phyloP scores from a whole-genome alignment of 805 yeast species.

The Monosporozyma servazzii region DNA sequence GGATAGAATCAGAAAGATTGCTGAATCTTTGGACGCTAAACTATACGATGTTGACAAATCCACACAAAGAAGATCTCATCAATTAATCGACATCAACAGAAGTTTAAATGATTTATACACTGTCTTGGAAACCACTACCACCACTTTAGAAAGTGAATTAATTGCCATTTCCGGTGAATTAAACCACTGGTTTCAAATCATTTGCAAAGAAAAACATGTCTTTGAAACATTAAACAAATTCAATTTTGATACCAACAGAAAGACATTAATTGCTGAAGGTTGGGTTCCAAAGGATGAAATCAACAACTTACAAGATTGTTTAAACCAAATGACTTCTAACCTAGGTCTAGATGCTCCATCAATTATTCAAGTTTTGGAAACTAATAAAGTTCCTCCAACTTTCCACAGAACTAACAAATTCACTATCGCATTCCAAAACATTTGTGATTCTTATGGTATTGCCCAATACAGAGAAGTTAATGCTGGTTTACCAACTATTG shows the following conservation, averaged over 20 bases:
- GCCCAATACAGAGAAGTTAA: conserved; percentile 69
- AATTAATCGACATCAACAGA: conserved; percentile 32
- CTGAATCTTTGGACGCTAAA: conserved; percentile 59
- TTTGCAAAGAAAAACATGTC: conserved; percentile 49
- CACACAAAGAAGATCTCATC: conserved; percentile 30
- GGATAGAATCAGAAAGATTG: conserved; percentile 52
- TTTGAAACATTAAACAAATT: conserved; percentile 54
- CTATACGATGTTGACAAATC: conserved; percentile 47
- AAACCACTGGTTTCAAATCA: conserved; percentile 45
- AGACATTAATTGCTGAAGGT: conserved; percentile 62
- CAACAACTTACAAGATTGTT: conserved; percentile 34
- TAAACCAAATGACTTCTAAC: conserved; percentile 33
- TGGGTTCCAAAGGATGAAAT: conserved; percentile 60
- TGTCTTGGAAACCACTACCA: conserved; percentile 40
- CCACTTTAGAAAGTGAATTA: conserved; percentile 55
- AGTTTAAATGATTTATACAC: conserved; percentile 41
- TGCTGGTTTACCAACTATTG: conserved; percentile 65
- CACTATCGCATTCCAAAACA: conserved; percentile 58
- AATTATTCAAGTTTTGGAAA: conserved; percentile 49
- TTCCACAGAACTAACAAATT: conserved; percentile 62
- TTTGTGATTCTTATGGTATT: conserved; percentile 69
- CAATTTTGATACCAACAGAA: conserved; percentile 57
- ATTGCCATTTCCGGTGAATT: conserved; percentile 55
- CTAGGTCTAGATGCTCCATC: conserved; percentile 32
- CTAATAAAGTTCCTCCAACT: conserved; percentile 64